Conservation (phyloP, 345 rosid genomes). For the Citrus cavaleriei region DNA sequence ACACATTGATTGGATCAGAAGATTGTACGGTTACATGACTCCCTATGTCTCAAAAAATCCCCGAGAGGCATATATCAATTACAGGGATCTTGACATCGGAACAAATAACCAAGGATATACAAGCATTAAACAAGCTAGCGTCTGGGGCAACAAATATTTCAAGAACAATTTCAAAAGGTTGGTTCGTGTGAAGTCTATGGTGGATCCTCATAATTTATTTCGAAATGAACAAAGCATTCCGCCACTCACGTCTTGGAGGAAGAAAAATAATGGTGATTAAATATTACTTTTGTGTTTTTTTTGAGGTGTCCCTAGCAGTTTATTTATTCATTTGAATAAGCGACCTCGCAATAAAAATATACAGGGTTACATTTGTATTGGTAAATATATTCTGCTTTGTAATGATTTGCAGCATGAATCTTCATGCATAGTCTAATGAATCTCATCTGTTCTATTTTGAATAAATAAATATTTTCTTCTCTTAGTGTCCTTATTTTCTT, state of each 20-base stretch:
- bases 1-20: constrained; percentile 39
- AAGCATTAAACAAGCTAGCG: constrained; percentile 30
- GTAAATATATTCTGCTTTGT: neutral
- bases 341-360: no score
- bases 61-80: constrained; percentile 53
- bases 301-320: neutral
- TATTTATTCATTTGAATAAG: no score
- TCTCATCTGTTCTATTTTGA: no score
- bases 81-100: constrained; percentile 70
- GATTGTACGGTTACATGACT: constrained; percentile 45
- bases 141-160: constrained; percentile 53
- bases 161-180: constrained; percentile 50
- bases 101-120: constrained; percentile 23
- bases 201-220: constrained; percentile 59
- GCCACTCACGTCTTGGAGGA: constrained; percentile 9
- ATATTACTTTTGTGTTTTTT: neutral
- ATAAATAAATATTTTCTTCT: no score
- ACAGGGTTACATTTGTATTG: no score
- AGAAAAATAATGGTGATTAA: neutral
- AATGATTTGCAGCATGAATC: no score
- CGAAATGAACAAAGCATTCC: constrained; percentile 75
- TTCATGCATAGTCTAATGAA: no score
- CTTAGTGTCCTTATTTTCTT: no score
- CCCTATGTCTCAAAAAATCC: constrained; percentile 56
- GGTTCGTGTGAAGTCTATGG: constrained; percentile 41